phyloP scores from a whole-genome alignment of 2,329 filamentous ascomycete genomes.

The Alternaria metachromatica region DNA sequence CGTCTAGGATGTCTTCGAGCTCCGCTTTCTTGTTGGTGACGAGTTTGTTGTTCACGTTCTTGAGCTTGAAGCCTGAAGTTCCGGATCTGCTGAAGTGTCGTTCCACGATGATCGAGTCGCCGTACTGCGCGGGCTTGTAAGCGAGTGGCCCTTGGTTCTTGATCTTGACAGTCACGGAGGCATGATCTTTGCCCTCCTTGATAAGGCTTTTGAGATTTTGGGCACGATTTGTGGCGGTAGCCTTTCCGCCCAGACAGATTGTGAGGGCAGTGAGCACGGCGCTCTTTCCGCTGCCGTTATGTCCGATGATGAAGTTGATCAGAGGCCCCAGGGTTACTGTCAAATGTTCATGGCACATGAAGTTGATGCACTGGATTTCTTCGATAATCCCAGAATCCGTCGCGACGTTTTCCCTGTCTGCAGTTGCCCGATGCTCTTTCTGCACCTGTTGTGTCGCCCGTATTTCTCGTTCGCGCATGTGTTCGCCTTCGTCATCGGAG shows the following conservation, averaged over 20 bases:
- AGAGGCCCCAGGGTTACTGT: constrained; percentile 86
- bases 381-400: constrained; percentile 88
- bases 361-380: constrained; percentile 85
- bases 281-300: constrained; percentile 98
- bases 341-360: constrained; percentile 92
- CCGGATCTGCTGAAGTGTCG: constrained; percentile 81
- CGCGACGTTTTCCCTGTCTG: constrained; percentile 64
- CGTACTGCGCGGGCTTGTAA: constrained; percentile 82
- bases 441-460: constrained; percentile 42
- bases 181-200: constrained; percentile 79
- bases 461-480: constrained; percentile 25
- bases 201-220: constrained; percentile 89
- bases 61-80: constrained; percentile 84
- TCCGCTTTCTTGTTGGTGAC: constrained; percentile 86
- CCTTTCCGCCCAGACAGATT: constrained; percentile 92
- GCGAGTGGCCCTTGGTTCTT: constrained; percentile 89
- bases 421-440: constrained; percentile 29
- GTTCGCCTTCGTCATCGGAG: constrained; percentile 25
- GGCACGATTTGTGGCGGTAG: constrained; percentile 89
- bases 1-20: constrained; percentile 91
- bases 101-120: constrained; percentile 86
- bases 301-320: constrained; percentile 97
- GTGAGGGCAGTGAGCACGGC: constrained; percentile 92
- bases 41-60: constrained; percentile 70
- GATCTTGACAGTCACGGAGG: constrained; percentile 79